phyloP scores from a whole-genome alignment of 202 grass and related monocot genomes.

The Zoysia matrella region DNA sequence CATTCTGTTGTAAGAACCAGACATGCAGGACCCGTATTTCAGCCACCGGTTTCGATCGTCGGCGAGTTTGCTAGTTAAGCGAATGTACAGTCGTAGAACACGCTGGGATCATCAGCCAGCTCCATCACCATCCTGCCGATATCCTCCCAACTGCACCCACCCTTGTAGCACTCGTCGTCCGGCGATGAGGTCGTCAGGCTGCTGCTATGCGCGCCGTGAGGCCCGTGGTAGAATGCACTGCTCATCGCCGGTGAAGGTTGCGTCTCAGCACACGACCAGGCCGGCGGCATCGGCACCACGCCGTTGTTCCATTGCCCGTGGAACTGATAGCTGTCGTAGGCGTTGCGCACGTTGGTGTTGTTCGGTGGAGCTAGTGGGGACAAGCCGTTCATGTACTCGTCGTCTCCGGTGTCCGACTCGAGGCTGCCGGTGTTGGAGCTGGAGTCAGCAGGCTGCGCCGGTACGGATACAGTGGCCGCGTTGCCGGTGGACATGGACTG shows the following conservation, averaged over 20 bases:
- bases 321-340: background rate
- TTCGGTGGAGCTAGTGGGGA: background rate
- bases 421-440: conserved; percentile 49
- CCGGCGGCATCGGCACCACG: background rate
- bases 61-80: background rate
- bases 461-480: background rate
- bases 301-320: conserved; percentile 33
- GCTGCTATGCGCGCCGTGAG: background rate
- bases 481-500: background rate
- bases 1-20: background rate
- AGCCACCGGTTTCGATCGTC: background rate
- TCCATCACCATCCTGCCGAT: conserved; percentile 63
- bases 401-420: conserved; percentile 42
- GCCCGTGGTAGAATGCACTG: background rate
- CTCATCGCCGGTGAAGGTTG: conserved; percentile 2
- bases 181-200: background rate
- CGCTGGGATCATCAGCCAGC: conserved; percentile 21
- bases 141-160: conserved; percentile 59
- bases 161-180: conserved; percentile 32
- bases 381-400: conserved; percentile 45
- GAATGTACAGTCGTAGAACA: conserved; percentile 39
- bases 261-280: background rate
- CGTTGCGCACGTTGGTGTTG: background rate
- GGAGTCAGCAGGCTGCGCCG: conserved; percentile 24
- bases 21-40: background rate